phyloP scores from a whole-genome alignment of 345 rosid genomes.

The Eucalyptus erythrocorys region DNA sequence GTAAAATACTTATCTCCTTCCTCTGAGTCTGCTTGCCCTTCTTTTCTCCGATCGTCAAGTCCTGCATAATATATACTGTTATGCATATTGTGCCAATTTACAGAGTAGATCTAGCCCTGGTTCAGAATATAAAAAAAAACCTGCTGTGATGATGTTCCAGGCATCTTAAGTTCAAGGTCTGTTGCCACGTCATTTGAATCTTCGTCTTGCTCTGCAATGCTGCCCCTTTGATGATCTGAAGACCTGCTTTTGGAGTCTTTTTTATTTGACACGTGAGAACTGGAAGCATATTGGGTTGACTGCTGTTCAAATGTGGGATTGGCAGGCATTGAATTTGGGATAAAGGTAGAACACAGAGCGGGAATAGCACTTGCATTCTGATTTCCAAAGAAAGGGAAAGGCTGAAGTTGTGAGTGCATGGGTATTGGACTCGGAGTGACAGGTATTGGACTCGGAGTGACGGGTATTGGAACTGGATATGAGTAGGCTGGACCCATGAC shows the following conservation, averaged over 20 bases:
- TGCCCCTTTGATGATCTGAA: too few relatives aligned
- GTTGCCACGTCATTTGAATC: too few relatives aligned
- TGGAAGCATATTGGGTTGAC: slow-evolving; percentile 19
- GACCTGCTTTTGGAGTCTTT: too few relatives aligned
- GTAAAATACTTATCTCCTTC: slow-evolving; percentile 11
- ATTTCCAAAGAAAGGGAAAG: slow-evolving; percentile 33
- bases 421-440: too few relatives aligned
- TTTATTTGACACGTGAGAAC: slow-evolving; percentile 25
- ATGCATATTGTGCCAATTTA: too few relatives aligned
- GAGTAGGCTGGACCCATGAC: slow-evolving; percentile 38
- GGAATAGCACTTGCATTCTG: slow-evolving; percentile 21
- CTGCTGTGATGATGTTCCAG: too few relatives aligned
- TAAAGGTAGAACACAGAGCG: slow-evolving; percentile 39
- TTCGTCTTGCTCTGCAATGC: too few relatives aligned
- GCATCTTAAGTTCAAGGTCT: too few relatives aligned
- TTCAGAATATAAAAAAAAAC: too few relatives aligned
- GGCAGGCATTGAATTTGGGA: slow-evolving; percentile 26
- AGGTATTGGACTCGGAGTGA: slow-evolving; percentile 35
- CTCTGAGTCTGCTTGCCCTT: slow-evolving; percentile 21
- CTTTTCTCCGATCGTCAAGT: slow-evolving; percentile 22
- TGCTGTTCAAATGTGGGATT: slow-evolving; percentile 21
- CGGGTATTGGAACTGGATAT: slow-evolving; percentile 36
- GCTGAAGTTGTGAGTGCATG: slow-evolving; percentile 38
- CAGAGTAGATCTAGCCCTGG: too few relatives aligned
- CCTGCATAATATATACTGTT: slow-evolving; percentile 22